Percentiles rank a stretch among this genome's conserved stretches.
Conservation (phyloP, 345 rosid genomes). For the Syzygium jambos region DNA sequence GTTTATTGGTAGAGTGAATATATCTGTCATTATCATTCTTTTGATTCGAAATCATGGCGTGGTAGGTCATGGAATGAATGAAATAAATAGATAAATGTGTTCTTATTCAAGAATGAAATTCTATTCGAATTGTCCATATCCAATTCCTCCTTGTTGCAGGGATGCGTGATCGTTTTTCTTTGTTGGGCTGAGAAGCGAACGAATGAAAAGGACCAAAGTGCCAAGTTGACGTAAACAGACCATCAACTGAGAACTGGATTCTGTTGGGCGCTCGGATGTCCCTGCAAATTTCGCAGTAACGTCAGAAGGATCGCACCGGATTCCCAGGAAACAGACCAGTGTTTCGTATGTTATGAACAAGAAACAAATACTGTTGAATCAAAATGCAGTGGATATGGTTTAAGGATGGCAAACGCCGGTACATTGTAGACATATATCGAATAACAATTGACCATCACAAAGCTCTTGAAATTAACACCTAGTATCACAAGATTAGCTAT, state of each 20-base stretch:
- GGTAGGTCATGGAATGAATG: background rate
- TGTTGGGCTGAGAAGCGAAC: background rate
- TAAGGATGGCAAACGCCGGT: background rate
- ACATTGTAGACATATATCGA: background rate
- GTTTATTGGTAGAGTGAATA: background rate
- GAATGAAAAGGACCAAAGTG: background rate
- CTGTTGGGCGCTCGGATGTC: background rate
- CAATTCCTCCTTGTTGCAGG: background rate
- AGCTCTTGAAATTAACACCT: background rate
- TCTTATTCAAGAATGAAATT: background rate
- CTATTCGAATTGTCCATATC: background rate
- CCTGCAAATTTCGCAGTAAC: background rate
- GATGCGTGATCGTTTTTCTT: background rate
- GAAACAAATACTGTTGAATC: background rate
- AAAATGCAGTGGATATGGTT: background rate
- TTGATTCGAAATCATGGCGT: background rate
- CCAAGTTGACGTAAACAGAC: background rate
- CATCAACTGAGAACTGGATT: background rate
- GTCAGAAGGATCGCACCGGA: background rate
- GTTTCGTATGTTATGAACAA: background rate
- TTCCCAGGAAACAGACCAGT: background rate
- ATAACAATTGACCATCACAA: background rate
- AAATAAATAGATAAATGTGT: background rate
- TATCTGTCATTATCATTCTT: background rate
- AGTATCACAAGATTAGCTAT: too few species aligned